Evolutionary conservation across 305 asterid genomes (phyloP).

Genomic region (Nicotiana rustica): DNA sequence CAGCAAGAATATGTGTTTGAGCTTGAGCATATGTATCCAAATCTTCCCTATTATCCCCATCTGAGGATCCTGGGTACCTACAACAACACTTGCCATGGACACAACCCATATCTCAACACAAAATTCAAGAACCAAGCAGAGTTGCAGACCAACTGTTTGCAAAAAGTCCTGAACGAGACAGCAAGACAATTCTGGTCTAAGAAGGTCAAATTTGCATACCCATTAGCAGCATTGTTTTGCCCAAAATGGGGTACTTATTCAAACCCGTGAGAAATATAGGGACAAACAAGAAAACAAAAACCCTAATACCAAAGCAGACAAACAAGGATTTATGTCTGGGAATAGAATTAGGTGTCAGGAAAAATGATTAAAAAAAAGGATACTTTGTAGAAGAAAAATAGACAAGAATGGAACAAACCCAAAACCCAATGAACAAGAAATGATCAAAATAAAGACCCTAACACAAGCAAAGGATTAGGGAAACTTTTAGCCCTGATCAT

Average conservation of each 20-base stretch:
- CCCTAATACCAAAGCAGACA: constrained; percentile 40
- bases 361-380: background rate
- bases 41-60: constrained; percentile 61
- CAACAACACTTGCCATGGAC: constrained; percentile 85
- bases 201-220: constrained; percentile 33
- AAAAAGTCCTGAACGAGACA: constrained; percentile 54
- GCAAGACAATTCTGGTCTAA: background rate
- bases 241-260: constrained; percentile 46
- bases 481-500: constrained; percentile 43
- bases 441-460: constrained; percentile 43
- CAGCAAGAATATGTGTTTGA: constrained; percentile 48
- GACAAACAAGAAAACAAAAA: constrained; percentile 36
- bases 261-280: constrained; percentile 18
- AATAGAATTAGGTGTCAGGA: constrained; percentile 42
- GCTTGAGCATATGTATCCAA: constrained; percentile 49
- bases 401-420: constrained; percentile 49
- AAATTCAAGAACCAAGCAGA: constrained; percentile 42
- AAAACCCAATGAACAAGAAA: constrained; percentile 56
- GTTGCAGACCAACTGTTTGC: constrained; percentile 53
- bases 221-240: constrained; percentile 19
- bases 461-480: constrained; percentile 48
- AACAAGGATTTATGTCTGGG: constrained; percentile 38
- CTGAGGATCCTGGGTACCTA: constrained; percentile 55
- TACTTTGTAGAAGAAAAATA: background rate
- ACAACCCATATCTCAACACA: constrained; percentile 76